Base-by-base conservation (phyloP, 805 yeast species). In the Osmozyma mogii region DNA sequence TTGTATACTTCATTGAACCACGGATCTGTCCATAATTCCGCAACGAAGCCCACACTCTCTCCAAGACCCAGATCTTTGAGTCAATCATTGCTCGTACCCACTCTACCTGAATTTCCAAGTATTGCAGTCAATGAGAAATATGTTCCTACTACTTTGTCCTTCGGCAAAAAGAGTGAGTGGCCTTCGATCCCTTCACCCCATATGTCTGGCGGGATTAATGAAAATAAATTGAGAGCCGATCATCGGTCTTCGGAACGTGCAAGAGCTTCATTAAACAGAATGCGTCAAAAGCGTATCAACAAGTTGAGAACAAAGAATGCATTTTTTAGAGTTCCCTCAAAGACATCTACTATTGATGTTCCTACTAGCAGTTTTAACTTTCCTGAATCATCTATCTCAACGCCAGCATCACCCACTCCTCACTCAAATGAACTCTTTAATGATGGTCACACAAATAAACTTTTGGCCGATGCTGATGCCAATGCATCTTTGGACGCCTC, bases 181-280 rank as follows among this genome's bases (percentile, higher is more conserved):
- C n/a, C n/a, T n/a, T n/a, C n/a, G n/a, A n/a, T n/a, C n/a, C n/a
- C n/a, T n/a, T n/a, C n/a, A n/a, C n/a, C n/a, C n/a, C n/a, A n/a
- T n/a, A n/a, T n/a, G n/a, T n/a, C n/a, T 15, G 28, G 38, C 1
- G 17, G 35, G 8, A 25, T 35, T 22, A 39, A 34, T 5, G 45
- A 41, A 16, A 40, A 33, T 24, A 39, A 31, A 15, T 40, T 28
- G 26, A 29, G 45, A 13, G 38, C 47, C 4, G 41, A 37, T 12
- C 30, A 18, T 19, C 34, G 76, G 31, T 72, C 81, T 1, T 58
- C 64, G 21, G 82, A 74, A 39, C 57, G 83, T 40, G 83, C 84
- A 0, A 77, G 75, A 43, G 82, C 83, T 0, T 75, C 83, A 0
- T 45, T 77, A 12, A 62, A 70, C 32, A 57, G 84, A 49, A 76